These are phyloP conservation scores for Colletotrichum lindemuthianum DNA, from an alignment of 2,329 filamentous ascomycete species.

Conservation along the genomic window DNA sequence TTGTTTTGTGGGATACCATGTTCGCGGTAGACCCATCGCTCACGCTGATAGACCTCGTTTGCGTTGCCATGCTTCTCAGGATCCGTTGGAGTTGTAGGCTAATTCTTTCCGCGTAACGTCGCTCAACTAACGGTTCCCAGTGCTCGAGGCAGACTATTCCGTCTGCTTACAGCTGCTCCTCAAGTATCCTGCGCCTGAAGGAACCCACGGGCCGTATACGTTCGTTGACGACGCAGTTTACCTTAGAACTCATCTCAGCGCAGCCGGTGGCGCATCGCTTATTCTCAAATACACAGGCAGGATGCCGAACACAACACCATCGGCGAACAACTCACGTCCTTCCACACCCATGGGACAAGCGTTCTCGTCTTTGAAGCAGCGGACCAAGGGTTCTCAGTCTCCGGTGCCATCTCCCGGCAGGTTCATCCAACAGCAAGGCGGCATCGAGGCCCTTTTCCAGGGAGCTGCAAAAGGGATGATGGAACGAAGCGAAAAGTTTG, in stretches of 20 bases:
- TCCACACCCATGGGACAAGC: conserved; percentile 37
- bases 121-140: conserved; percentile 51
- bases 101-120: background rate
- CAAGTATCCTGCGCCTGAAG: conserved; percentile 78
- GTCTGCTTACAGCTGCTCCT: conserved; percentile 83
- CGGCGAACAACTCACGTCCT: conserved; percentile 31
- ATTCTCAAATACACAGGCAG: conserved; percentile 77
- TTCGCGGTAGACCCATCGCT: conserved; percentile 87
- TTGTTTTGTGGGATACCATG: conserved; percentile 89
- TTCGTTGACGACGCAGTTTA: conserved; percentile 89
- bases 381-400: conserved; percentile 53
- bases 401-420: conserved; percentile 58
- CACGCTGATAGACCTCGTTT: conserved; percentile 88
- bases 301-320: conserved; percentile 49
- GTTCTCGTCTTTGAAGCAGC: conserved; percentile 49
- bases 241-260: conserved; percentile 71
- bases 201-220: conserved; percentile 74
- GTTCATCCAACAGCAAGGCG: conserved; percentile 65
- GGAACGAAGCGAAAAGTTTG: conserved; percentile 78
- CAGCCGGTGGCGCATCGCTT: conserved; percentile 70
- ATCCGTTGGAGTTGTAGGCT: conserved; percentile 87
- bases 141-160: conserved; percentile 89
- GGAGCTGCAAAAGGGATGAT: conserved; percentile 80
- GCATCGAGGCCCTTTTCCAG: conserved; percentile 77
- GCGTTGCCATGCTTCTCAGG: conserved; percentile 90